Base-by-base conservation (phyloP, 345 rosid species). In the Bretschneidera sinensis region DNA sequence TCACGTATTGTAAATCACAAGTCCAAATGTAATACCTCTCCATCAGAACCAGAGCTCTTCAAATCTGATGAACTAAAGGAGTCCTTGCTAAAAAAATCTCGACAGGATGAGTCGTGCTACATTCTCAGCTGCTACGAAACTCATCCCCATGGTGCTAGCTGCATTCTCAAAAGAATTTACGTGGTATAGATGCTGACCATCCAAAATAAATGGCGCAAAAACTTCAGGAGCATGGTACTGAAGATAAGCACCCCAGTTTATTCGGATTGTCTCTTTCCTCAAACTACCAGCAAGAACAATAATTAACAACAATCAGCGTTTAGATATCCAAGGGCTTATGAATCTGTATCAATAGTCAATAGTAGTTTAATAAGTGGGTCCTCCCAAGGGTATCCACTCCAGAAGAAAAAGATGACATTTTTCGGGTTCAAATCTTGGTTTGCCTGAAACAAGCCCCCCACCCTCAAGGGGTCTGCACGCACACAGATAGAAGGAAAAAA, bases 201-300 rank as follows among this genome's bases (percentile, higher is more conserved):
- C 99, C 71, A 94, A 73, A 61, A 90, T 52, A 70, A 94, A 84
- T 0, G 95, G 99, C 22, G 97, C 95, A 24, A 88, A 94, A 55
- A 76, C 86, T 75, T 90, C 96, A 0, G 96, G 96, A 2, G 96
- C 92, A 13, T 76, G 68, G 76, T 83, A 90, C 67, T 82, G 85
- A 2, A 97, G 99, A 76, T 94, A 94, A 17, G 99, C 99, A n/a
- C 81, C 99, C 97, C 99, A 94, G 70, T 90, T 57, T 61, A 90
- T 86, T 31, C 71, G 80, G 57, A 84, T 16, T 2, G 97, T 90
- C 62, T 87, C 89, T 72, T 51, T 70, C 79, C 96, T 80, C 28
- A 0, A 55, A 25, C 97, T 94, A 68, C 18, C 43, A 77, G 31
- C 21, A 50, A 52, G 55, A 62, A 43, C 49, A 65, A 24, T 43